These are phyloP conservation scores for Cinchona pubescens DNA, from an alignment of 257 asterid genomes.

Conservation along the genomic window DNA sequence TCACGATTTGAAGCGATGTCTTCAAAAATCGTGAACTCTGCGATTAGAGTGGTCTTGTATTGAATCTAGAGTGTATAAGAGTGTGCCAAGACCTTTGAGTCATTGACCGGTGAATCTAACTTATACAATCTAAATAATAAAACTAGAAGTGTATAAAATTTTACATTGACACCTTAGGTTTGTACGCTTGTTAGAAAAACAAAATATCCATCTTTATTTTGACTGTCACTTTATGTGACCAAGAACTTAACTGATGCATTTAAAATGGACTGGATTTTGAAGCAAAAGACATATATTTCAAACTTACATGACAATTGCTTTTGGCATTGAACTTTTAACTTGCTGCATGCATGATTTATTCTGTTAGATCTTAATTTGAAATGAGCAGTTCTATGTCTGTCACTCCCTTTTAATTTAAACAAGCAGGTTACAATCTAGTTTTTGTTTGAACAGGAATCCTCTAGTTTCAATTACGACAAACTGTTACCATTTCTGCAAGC, in stretches of 20 bases:
- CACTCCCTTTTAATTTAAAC: background rate
- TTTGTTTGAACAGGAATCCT: slow-evolving; percentile 46
- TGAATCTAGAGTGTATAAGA: too few species aligned
- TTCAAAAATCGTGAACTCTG: too few species aligned
- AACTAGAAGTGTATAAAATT: too few species aligned
- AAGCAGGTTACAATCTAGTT: background rate
- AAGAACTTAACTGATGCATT: background rate
- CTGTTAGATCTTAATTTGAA: background rate
- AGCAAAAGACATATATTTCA: background rate
- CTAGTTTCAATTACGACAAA: slow-evolving; percentile 60
- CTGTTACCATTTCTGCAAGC: slow-evolving; percentile 91
- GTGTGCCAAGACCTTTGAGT: too few species aligned
- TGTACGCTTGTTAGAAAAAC: background rate
- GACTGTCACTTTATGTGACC: background rate
- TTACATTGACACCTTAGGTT: too few species aligned
- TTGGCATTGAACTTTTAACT: background rate
- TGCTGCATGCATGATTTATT: background rate
- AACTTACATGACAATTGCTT: background rate
- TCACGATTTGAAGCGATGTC: too few species aligned
- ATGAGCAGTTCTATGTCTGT: background rate
- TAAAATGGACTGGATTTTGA: background rate
- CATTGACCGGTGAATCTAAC: too few species aligned
- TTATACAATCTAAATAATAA: too few species aligned
- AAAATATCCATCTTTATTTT: background rate
- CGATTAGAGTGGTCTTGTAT: background rate